Evolutionary conservation across 305 asterid species (phyloP).

Genomic region (Rubia peregrina): DNA sequence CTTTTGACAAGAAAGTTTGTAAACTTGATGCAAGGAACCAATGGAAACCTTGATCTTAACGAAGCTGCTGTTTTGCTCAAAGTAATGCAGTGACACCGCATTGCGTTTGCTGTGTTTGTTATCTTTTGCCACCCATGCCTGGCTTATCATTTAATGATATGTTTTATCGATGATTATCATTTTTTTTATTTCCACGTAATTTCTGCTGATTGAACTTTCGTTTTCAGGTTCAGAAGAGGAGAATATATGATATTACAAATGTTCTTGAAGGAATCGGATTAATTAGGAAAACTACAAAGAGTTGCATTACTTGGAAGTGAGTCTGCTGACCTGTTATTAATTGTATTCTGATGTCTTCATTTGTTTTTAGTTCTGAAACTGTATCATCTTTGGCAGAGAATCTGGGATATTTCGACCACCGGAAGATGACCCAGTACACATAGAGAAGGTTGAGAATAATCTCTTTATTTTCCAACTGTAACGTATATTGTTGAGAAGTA

Average conservation of each 20-base stretch:
- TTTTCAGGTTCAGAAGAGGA: constrained; percentile 86
- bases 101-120: background rate
- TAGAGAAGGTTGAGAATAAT: constrained; percentile 42
- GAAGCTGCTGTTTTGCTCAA: constrained; percentile 51
- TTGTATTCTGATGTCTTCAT: constrained; percentile 12
- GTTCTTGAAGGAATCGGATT: constrained; percentile 93
- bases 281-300: constrained; percentile 72
- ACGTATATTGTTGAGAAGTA: background rate
- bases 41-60: constrained; percentile 79
- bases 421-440: constrained; percentile 34
- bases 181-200: background rate
- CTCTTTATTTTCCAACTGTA: background rate
- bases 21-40: constrained; percentile 46
- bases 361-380: constrained; percentile 19
- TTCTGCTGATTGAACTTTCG: background rate
- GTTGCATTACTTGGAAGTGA: constrained; percentile 77
- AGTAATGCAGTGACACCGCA: constrained; percentile 29
- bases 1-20: constrained; percentile 76
- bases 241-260: constrained; percentile 87
- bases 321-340: constrained; percentile 15
- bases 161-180: background rate
- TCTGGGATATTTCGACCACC: constrained; percentile 28
- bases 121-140: background rate
- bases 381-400: constrained; percentile 39
- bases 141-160: background rate